A percentile compares a stretch with the other conserved stretches of the same genome.
Evolutionary conservation across 805 yeast species (phyloP).

Genomic region (Hanseniaspora pseudoguilliermondii): DNA sequence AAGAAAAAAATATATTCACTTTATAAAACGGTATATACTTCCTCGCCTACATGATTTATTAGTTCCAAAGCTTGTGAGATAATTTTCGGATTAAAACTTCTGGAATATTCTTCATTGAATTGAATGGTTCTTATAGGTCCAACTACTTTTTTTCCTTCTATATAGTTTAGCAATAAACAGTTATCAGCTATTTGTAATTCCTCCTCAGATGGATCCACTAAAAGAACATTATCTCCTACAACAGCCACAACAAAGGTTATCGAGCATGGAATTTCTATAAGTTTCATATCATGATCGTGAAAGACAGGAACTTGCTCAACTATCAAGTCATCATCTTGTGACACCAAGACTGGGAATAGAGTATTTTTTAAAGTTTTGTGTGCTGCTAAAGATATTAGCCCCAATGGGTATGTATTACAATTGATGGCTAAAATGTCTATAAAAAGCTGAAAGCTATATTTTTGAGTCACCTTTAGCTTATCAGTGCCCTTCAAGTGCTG

Average conservation of each 20-base stretch:
- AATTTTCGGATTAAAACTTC: conserved; percentile 40
- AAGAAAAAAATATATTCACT: conserved; percentile 5
- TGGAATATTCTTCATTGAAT: conserved; percentile 37
- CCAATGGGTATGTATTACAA: conserved; percentile 66
- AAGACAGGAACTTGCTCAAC: conserved; percentile 84
- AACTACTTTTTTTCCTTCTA: conserved; percentile 44
- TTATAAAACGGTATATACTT: conserved; percentile 40
- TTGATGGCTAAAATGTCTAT: conserved; percentile 73
- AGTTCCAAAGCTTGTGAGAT: conserved; percentile 44
- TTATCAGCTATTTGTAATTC: conserved; percentile 83
- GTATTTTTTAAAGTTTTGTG: conserved; percentile 75
- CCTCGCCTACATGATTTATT: conserved; percentile 48
- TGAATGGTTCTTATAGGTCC: conserved; percentile 66
- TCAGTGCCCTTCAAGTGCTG: conserved; percentile 38
- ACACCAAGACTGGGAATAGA: conserved; percentile 55
- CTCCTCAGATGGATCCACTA: conserved; percentile 77
- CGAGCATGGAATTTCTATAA: conserved; percentile 46
- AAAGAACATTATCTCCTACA: conserved; percentile 48
- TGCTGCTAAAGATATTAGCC: conserved; percentile 64
- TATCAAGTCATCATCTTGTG: conserved; percentile 51
- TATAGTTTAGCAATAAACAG: conserved; percentile 63
- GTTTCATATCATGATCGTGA: conserved; percentile 70
- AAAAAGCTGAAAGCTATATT: conserved; percentile 61
- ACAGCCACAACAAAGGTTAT: conserved; percentile 63
- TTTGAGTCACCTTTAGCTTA: conserved; percentile 51